phyloP scores from a whole-genome alignment of 73 alveolate genomes.

The Paramecium caudatum region DNA sequence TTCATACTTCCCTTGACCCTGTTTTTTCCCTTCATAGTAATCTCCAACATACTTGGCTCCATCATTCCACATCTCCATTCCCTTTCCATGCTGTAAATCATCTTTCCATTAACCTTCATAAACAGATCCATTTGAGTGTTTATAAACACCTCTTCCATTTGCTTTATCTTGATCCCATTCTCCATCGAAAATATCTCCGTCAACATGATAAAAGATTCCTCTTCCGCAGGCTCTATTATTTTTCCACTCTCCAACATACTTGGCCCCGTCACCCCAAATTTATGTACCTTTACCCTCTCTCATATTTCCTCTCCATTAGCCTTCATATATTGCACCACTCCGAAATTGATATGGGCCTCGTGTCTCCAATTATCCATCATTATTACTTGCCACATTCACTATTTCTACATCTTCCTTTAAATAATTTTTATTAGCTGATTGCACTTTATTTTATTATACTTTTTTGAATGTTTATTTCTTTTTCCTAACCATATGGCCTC shows the following conservation, averaged over 20 bases:
- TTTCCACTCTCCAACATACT: constrained; percentile 80
- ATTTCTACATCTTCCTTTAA: constrained; percentile 57
- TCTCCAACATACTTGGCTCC: constrained; percentile 80
- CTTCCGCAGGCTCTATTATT: constrained; percentile 78
- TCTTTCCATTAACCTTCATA: constrained; percentile 85
- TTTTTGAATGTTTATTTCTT: neutral
- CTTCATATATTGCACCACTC: constrained; percentile 87
- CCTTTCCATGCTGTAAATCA: constrained; percentile 82
- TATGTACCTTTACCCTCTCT: constrained; percentile 78
- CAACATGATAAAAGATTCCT: constrained; percentile 76
- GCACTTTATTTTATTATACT: constrained; percentile 77
- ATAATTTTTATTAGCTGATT: constrained; percentile 51
- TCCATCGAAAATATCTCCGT: constrained; percentile 80
- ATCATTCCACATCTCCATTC: constrained; percentile 84
- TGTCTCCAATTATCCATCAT: constrained; percentile 75
- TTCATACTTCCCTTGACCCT: constrained; percentile 82
- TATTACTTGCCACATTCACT: constrained; percentile 63
- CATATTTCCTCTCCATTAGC: constrained; percentile 78
- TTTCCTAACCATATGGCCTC: constrained; percentile 32
- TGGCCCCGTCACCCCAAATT: constrained; percentile 78
- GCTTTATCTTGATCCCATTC: constrained; percentile 77
- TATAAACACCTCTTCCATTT: constrained; percentile 85
- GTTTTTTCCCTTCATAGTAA: constrained; percentile 80
- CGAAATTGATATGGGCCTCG: constrained; percentile 78
- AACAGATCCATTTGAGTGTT: constrained; percentile 82